phyloP scores from a whole-genome alignment of 441 rosid genomes.

The Jatropha podagrica region DNA sequence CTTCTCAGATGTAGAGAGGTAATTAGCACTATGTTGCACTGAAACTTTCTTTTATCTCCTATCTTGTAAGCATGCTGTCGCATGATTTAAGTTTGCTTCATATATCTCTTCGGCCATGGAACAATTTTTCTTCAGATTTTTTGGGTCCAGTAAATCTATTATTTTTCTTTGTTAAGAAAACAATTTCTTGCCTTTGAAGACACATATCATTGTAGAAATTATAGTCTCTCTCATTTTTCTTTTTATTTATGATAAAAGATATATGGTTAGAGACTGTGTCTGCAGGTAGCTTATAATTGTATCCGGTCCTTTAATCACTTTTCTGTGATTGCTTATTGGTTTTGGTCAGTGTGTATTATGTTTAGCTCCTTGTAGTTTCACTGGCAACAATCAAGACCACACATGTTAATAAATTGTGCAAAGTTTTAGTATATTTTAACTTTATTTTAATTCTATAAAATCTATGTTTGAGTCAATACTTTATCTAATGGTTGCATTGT shows the following conservation, averaged over 20 bases:
- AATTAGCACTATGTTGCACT: constrained; percentile 5
- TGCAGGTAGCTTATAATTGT: not conserved
- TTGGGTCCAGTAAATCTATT: not conserved
- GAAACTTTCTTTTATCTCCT: not conserved
- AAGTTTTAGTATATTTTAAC: not conserved
- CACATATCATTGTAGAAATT: not conserved
- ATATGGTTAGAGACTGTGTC: not conserved
- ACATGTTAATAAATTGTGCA: not conserved
- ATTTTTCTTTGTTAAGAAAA: no score
- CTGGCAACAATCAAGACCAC: not conserved
- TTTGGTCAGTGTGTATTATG: not conserved
- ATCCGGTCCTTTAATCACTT: not conserved
- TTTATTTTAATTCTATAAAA: not conserved
- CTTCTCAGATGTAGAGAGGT: constrained; percentile 67
- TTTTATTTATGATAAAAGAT: not conserved
- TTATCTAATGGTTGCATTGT: not conserved
- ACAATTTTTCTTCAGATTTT: not conserved
- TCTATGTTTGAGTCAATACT: not conserved
- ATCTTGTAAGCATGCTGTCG: not conserved
- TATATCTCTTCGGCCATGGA: not conserved
- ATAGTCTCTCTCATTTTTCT: not conserved
- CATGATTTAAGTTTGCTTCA: not conserved
- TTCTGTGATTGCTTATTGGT: not conserved
- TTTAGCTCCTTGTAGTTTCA: not conserved
- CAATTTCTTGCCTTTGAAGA: not conserved